Conservation (phyloP, 23 red algal species). For the Pyropia yezoensis region DNA sequence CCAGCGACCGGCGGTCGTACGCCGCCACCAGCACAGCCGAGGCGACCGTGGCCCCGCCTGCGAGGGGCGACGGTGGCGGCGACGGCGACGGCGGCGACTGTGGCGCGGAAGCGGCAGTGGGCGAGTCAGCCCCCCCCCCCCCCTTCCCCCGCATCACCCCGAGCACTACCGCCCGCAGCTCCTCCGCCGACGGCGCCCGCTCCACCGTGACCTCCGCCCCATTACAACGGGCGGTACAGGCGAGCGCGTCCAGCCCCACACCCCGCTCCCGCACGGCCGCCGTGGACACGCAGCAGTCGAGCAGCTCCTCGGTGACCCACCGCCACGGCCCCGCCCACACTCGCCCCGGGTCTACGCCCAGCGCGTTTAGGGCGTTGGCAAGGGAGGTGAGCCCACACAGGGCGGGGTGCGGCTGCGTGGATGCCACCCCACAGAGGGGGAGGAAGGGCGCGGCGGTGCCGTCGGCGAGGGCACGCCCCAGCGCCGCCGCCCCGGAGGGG, state of each 20-base stretch:
- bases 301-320: conserved; percentile 57
- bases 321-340: conserved; percentile 76
- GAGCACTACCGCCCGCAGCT: conserved; percentile 8
- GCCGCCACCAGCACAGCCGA: conserved; percentile 41
- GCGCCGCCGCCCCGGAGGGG: conserved; percentile 19
- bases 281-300: conserved; percentile 70
- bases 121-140: no score
- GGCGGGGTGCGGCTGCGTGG: conserved; percentile 63
- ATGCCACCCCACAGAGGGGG: conserved; percentile 32
- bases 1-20: conserved; percentile 35
- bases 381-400: conserved; percentile 64
- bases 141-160: conserved; percentile 7
- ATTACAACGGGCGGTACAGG: conserved; percentile 48
- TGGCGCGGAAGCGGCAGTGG: neutral
- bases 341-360: conserved; percentile 59
- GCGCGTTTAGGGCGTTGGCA: conserved; percentile 57
- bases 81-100: neutral
- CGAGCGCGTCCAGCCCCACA: conserved; percentile 53
- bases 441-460: conserved; percentile 51
- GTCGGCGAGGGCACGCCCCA: conserved; percentile 14
- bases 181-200: conserved; percentile 1
- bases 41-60: neutral
- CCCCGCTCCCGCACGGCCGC: conserved; percentile 30
- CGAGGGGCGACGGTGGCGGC: neutral
- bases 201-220: conserved; percentile 17